Conservation (phyloP, 1,284 basidiomycete genomes). For the Ustilago crameri region DNA sequence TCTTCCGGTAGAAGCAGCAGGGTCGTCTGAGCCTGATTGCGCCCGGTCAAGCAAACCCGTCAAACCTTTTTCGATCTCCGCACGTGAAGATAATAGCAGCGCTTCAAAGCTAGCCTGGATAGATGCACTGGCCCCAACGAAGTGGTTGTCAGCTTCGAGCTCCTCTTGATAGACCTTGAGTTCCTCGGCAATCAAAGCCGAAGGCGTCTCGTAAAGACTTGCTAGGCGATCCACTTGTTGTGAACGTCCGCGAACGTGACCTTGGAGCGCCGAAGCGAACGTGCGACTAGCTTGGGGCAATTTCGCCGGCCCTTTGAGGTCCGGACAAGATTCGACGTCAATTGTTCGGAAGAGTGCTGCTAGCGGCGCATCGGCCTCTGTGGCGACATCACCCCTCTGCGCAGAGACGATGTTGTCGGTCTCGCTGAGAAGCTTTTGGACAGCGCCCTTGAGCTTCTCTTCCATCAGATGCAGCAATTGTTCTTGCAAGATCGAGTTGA, state of each 20-base stretch:
- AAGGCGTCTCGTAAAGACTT: conserved; percentile 28
- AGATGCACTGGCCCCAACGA: conserved; percentile 12
- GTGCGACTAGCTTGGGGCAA: conserved; percentile 8
- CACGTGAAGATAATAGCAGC: conserved; percentile 12
- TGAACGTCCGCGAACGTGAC: conserved; percentile 28
- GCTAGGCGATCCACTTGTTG: conserved; percentile 23
- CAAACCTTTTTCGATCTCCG: conserved; percentile 22
- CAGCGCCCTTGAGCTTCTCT: conserved; percentile 22
- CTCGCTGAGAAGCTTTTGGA: conserved; percentile 13
- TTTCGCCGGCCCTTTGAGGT: neutral
- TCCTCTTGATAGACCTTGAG: conserved; percentile 19
- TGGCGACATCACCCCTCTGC: neutral
- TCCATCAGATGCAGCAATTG: conserved; percentile 24
- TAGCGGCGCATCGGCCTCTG: conserved; percentile 14
- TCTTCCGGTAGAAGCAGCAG: neutral
- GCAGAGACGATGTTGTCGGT: conserved; percentile 9
- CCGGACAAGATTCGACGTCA: conserved; percentile 1
- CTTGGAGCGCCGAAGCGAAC: conserved; percentile 17
- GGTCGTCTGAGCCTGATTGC: neutral
- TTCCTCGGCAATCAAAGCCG: conserved; percentile 15
- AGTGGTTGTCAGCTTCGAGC: conserved; percentile 17
- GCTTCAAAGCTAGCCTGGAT: conserved; percentile 20
- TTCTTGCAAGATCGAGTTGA: conserved; percentile 27
- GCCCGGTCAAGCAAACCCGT: conserved; percentile 12
- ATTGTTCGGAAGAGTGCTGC: conserved; percentile 27